Evolutionary conservation across 257 asterid species (phyloP).

Genomic region (Nicotiana attenuata): DNA sequence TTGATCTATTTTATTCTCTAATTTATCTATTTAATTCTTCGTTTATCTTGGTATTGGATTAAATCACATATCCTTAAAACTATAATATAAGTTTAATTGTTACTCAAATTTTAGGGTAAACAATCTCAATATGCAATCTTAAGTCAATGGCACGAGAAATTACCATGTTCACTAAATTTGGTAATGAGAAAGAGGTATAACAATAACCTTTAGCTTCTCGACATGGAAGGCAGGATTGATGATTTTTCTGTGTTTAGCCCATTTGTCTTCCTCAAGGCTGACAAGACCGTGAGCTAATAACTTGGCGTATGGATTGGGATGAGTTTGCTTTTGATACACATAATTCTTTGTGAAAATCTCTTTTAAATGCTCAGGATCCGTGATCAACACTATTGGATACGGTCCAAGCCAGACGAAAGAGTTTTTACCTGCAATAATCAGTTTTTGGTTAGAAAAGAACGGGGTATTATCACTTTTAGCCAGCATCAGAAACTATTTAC

Average conservation of each 20-base stretch:
- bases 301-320: slow-evolving; percentile 32
- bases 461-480: too few relatives aligned
- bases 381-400: slow-evolving; percentile 30
- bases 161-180: background rate
- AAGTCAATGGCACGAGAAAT: background rate
- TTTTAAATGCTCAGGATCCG: slow-evolving; percentile 40
- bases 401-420: slow-evolving; percentile 51
- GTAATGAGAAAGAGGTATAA: background rate
- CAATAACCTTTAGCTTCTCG: slow-evolving; percentile 25
- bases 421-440: slow-evolving; percentile 33
- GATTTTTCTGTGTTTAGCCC: slow-evolving; percentile 61
- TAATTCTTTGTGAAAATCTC: slow-evolving; percentile 34
- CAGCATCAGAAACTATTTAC: too few relatives aligned
- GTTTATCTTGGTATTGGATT: too few relatives aligned
- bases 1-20: too few relatives aligned
- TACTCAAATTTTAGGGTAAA: too few relatives aligned
- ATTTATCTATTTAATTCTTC: too few relatives aligned
- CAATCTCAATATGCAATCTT: background rate
- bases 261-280: slow-evolving; percentile 33
- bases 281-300: slow-evolving; percentile 34
- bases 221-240: slow-evolving; percentile 59
- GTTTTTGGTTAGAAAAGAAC: background rate
- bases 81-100: too few relatives aligned
- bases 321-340: slow-evolving; percentile 23
- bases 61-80: too few relatives aligned